Evolutionary conservation across 768 basidiomycete species (phyloP).

Genomic region (Mycena capillaripes): DNA sequence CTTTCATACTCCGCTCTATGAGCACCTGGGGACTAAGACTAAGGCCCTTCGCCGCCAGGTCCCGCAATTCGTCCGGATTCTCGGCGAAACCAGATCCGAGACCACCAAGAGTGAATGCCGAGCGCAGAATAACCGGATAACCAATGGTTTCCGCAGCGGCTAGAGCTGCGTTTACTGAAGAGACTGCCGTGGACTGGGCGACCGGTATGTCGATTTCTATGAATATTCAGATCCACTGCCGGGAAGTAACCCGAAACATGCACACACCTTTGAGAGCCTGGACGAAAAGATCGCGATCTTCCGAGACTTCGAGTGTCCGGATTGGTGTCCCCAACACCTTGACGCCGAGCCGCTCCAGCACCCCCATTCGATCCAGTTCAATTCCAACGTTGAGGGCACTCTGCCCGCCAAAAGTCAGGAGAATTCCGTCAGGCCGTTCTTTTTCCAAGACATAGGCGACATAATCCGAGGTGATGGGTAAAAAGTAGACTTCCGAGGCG

Average conservation of each 20-base stretch:
- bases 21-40: constrained; percentile 95
- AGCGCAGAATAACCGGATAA: constrained; percentile 97
- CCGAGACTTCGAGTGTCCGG: constrained; percentile 94
- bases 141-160: constrained; percentile 92
- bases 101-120: constrained; percentile 97
- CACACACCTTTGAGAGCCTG: constrained; percentile 92
- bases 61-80: constrained; percentile 93
- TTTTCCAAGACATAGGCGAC: constrained; percentile 99
- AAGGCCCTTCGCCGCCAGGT: constrained; percentile 92
- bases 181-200: constrained; percentile 96
- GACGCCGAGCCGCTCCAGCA: constrained; percentile 92
- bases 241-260: not conserved
- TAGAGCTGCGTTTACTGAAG: constrained; percentile 93
- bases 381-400: constrained; percentile 98
- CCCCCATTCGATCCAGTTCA: constrained; percentile 95
- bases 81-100: constrained; percentile 98
- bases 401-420: constrained; percentile 98
- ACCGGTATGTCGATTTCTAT: constrained; percentile 98
- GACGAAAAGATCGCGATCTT: constrained; percentile 96
- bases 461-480: constrained; percentile 96
- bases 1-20: constrained; percentile 98
- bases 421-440: constrained; percentile 96
- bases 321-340: constrained; percentile 97
- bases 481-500: constrained; percentile 96
- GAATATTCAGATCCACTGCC: constrained; percentile 13